Evolutionary conservation across 768 basidiomycete species (phyloP).

Genomic region (Leccinum incarnatum): DNA sequence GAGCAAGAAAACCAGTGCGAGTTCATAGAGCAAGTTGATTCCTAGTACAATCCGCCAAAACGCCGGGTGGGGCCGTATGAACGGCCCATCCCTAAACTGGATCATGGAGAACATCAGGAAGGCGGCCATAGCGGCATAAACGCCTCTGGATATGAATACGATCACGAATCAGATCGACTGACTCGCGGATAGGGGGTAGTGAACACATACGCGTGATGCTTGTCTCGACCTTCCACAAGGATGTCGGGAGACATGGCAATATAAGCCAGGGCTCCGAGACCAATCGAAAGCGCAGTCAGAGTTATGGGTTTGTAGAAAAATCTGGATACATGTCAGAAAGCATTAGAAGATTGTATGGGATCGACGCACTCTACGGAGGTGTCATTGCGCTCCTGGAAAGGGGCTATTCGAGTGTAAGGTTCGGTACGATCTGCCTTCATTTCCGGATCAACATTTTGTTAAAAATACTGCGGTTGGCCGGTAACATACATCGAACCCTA

Average conservation of each 20-base stretch:
- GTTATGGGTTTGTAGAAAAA: slow-evolving; percentile 89
- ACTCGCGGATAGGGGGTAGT: background rate
- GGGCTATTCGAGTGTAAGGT: slow-evolving; percentile 76
- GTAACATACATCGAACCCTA: slow-evolving; percentile 82
- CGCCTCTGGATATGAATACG: slow-evolving; percentile 49
- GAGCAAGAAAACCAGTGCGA: slow-evolving; percentile 78
- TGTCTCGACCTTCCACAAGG: slow-evolving; percentile 80
- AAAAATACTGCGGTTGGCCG: slow-evolving; percentile 1
- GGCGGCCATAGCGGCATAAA: slow-evolving; percentile 68
- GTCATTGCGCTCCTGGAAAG: slow-evolving; percentile 81
- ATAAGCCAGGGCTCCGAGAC: slow-evolving; percentile 70
- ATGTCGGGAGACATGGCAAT: slow-evolving; percentile 82
- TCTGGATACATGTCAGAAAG: slow-evolving; percentile 37
- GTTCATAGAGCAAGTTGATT: slow-evolving; percentile 79
- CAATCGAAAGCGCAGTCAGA: slow-evolving; percentile 65
- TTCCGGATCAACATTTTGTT: slow-evolving; percentile 14
- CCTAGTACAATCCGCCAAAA: slow-evolving; percentile 82
- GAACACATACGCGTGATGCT: slow-evolving; percentile 66
- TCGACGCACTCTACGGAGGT: slow-evolving; percentile 72
- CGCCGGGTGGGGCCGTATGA: slow-evolving; percentile 83
- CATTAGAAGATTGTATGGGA: background rate
- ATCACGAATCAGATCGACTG: slow-evolving; percentile 8
- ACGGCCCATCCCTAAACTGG: slow-evolving; percentile 88
- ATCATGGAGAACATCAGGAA: slow-evolving; percentile 84
- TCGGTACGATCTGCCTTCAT: slow-evolving; percentile 78